Evolutionary conservation across 441 rosid species (phyloP).

Genomic region (Biscutella laevigata): DNA sequence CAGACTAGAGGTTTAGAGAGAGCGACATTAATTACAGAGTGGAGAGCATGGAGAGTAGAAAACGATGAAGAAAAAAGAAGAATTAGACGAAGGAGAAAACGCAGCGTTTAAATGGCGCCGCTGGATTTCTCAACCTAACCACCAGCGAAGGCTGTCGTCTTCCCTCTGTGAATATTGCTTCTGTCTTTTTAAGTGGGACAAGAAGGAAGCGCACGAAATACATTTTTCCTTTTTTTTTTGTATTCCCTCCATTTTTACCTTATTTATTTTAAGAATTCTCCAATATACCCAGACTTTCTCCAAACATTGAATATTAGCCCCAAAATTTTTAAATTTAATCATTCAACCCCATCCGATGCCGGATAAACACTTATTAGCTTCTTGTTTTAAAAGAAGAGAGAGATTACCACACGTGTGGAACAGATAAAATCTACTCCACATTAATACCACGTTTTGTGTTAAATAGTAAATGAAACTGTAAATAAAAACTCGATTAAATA

Average conservation of each 20-base stretch:
- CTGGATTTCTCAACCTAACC: slow-evolving; percentile 10
- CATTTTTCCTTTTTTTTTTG: slow-evolving; percentile 12
- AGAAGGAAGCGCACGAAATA: neutral
- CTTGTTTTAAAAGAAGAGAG: too few species aligned
- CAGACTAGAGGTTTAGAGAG: slow-evolving; percentile 10
- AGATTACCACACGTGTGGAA: too few species aligned
- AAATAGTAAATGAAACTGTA: too few species aligned
- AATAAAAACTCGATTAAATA: too few species aligned
- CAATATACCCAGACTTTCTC: neutral
- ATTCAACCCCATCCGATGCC: too few species aligned
- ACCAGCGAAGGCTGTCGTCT: slow-evolving; percentile 20
- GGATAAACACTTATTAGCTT: too few species aligned
- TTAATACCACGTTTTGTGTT: too few species aligned
- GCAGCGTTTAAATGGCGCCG: slow-evolving; percentile 25
- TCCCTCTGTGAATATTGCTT: neutral
- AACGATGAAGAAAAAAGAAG: too few species aligned
- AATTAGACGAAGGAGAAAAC: slow-evolving; percentile 3
- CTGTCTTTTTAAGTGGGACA: slow-evolving; percentile 15
- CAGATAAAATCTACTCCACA: too few species aligned
- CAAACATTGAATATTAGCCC: neutral
- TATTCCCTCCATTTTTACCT: slow-evolving; percentile 11
- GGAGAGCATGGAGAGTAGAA: neutral
- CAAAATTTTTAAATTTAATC: neutral
- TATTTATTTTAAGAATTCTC: neutral
- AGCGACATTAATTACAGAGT: slow-evolving; percentile 20